Percentiles rank a stretch among this genome's conserved stretches.
Conservation (phyloP, 2,329 filamentous ascomycete genomes). For the Aspergillus jensenii region DNA sequence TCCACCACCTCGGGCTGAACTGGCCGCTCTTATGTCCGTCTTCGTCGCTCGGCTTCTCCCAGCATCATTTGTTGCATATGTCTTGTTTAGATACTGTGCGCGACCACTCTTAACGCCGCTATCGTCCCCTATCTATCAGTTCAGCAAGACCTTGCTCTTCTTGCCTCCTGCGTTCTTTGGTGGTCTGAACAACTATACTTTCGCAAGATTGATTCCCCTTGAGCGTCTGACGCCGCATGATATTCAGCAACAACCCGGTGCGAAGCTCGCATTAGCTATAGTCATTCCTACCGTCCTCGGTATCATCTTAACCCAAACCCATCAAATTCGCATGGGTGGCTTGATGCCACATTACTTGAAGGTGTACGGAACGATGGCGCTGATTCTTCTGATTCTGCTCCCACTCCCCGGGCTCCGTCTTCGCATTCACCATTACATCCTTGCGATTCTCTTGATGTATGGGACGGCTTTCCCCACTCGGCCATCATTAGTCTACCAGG, state of each 20-base stretch:
- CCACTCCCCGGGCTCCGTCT: constrained; percentile 74
- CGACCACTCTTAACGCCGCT: constrained; percentile 69
- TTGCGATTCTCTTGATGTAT: constrained; percentile 80
- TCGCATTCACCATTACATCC: constrained; percentile 92
- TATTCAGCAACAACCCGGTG: constrained; percentile 83
- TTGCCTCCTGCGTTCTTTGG: constrained; percentile 89
- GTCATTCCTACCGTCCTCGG: constrained; percentile 69
- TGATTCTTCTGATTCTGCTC: constrained; percentile 68
- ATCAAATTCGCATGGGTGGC: constrained; percentile 82
- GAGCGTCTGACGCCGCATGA: constrained; percentile 89
- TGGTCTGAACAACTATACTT: constrained; percentile 89
- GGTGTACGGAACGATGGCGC: constrained; percentile 70
- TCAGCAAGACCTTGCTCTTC: constrained; percentile 90
- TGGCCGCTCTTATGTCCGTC: constrained; percentile 72
- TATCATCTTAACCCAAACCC: constrained; percentile 74
- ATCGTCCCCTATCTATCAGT: constrained; percentile 60
- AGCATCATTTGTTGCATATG: constrained; percentile 81
- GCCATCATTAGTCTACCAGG: constrained; percentile 81
- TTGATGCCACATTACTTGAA: constrained; percentile 74
- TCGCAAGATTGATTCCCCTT: constrained; percentile 84
- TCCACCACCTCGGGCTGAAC: constrained; percentile 67
- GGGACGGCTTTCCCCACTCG: constrained; percentile 88
- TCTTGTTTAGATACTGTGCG: constrained; percentile 82
- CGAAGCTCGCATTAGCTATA: constrained; percentile 74
- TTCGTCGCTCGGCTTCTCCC: constrained; percentile 81